These are phyloP conservation scores for Alternaria tenuissima DNA, from an alignment of 2,329 filamentous ascomycete genomes.

Conservation along the genomic window DNA sequence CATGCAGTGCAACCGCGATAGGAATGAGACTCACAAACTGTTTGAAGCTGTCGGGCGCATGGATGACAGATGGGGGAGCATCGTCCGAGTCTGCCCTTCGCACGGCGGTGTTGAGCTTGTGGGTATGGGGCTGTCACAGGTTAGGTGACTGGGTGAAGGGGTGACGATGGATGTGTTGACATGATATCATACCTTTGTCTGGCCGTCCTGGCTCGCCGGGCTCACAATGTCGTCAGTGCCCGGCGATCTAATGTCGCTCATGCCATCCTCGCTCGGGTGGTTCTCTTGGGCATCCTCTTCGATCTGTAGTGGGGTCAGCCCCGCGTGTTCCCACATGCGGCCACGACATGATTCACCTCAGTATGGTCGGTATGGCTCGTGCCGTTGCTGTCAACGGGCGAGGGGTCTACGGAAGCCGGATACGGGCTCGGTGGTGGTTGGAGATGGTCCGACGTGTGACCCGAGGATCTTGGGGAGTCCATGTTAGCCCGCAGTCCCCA, in stretches of 20 bases:
- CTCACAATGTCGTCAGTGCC: slow-evolving; percentile 48
- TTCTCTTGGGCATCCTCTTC: slow-evolving; percentile 78
- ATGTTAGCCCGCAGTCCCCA: slow-evolving; percentile 34
- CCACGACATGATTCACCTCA: slow-evolving; percentile 56
- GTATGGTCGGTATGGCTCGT: slow-evolving; percentile 83
- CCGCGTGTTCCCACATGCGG: slow-evolving; percentile 7
- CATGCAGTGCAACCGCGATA: slow-evolving; percentile 39
- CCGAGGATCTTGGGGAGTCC: slow-evolving; percentile 51
- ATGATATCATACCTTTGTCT: slow-evolving; percentile 40
- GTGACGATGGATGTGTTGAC: background rate
- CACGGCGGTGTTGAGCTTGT: slow-evolving; percentile 56
- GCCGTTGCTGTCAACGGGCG: slow-evolving; percentile 84
- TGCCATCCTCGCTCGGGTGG: slow-evolving; percentile 51
- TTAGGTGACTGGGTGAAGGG: slow-evolving; percentile 5
- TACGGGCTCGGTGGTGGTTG: slow-evolving; percentile 60
- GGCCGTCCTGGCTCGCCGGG: slow-evolving; percentile 43
- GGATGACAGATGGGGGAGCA: slow-evolving; percentile 88
- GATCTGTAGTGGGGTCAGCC: slow-evolving; percentile 58
- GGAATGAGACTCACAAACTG: slow-evolving; percentile 68
- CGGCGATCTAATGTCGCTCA: slow-evolving; percentile 50
- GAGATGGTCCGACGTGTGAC: slow-evolving; percentile 57
- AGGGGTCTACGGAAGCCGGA: slow-evolving; percentile 76
- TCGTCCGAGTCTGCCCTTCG: slow-evolving; percentile 69
- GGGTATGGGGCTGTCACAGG: slow-evolving; percentile 48
- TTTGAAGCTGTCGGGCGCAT: slow-evolving; percentile 83